These are phyloP conservation scores for Haematococcus lacustris DNA, from an alignment of 139 green algal genomes.

Conservation along the genomic window DNA sequence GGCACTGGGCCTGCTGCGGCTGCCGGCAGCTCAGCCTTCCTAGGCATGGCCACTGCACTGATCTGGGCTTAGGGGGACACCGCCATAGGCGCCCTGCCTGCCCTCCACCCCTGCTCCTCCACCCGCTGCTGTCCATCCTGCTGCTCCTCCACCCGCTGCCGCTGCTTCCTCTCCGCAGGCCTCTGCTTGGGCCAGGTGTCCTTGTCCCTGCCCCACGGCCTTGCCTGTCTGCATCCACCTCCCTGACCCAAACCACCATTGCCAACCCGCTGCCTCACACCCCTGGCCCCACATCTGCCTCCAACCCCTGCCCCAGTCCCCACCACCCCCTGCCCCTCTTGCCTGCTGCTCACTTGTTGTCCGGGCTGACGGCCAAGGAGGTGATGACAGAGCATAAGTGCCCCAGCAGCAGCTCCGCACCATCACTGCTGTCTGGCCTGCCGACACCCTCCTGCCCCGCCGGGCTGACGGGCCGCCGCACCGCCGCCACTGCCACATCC, in stretches of 20 bases:
- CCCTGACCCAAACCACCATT: background rate
- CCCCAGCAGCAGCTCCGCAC: slow-evolving; percentile 56
- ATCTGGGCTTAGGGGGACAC: no score
- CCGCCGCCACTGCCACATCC: slow-evolving; percentile 45
- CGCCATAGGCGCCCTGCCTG: no score
- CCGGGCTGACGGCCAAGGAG: slow-evolving; percentile 39
- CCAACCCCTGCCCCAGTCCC: background rate
- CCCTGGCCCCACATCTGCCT: background rate
- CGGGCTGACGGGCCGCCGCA: no score
- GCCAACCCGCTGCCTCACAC: background rate
- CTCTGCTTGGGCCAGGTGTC: background rate
- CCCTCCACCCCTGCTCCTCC: no score
- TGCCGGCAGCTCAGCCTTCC: no score
- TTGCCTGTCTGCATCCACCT: background rate
- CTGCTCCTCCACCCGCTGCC: no score
- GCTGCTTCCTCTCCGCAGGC: background rate
- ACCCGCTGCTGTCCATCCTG: no score
- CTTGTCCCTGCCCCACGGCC: background rate
- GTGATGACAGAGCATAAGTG: slow-evolving; percentile 80
- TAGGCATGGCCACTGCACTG: no score
- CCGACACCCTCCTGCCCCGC: background rate
- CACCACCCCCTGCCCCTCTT: background rate
- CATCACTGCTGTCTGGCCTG: background rate
- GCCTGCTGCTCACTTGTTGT: slow-evolving; percentile 23
- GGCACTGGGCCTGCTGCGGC: no score